Conservation (phyloP, 2,329 filamentous ascomycete species). For the Stachybotrys chlorohalonatus region DNA sequence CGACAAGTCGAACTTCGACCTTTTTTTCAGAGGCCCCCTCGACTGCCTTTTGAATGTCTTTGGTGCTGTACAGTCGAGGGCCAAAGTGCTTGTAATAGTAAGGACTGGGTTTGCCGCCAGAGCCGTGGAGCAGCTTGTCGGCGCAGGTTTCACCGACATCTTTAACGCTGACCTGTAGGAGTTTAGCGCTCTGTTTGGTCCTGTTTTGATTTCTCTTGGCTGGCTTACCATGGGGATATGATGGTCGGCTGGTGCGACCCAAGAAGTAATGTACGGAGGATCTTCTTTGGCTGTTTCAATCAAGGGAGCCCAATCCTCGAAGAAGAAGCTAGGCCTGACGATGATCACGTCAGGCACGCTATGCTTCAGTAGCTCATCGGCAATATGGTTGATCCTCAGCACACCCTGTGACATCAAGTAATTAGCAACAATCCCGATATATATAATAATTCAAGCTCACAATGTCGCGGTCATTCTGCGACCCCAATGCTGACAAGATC, state of each 20-base stretch:
- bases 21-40: constrained; percentile 16
- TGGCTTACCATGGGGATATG: constrained; percentile 21
- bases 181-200: neutral
- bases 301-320: constrained; percentile 11
- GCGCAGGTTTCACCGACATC: constrained; percentile 19
- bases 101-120: constrained; percentile 3
- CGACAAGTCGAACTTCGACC: constrained; percentile 12
- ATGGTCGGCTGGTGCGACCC: constrained; percentile 16
- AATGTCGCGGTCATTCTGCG: constrained; percentile 18
- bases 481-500: constrained; percentile 18
- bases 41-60: constrained; percentile 16
- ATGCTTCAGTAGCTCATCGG: constrained; percentile 10
- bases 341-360: constrained; percentile 10
- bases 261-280: constrained; percentile 14
- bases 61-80: constrained; percentile 15
- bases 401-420: constrained; percentile 12
- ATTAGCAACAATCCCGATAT: neutral
- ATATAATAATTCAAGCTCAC: constrained; percentile 7
- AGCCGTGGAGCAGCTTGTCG: constrained; percentile 8
- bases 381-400: constrained; percentile 11
- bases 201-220: neutral
- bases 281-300: constrained; percentile 12
- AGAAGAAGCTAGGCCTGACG: constrained; percentile 11
- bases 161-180: constrained; percentile 15
- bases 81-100: constrained; percentile 17